Evolutionary conservation across 768 basidiomycete species (phyloP).

Genomic region (Suillus bovinus): DNA sequence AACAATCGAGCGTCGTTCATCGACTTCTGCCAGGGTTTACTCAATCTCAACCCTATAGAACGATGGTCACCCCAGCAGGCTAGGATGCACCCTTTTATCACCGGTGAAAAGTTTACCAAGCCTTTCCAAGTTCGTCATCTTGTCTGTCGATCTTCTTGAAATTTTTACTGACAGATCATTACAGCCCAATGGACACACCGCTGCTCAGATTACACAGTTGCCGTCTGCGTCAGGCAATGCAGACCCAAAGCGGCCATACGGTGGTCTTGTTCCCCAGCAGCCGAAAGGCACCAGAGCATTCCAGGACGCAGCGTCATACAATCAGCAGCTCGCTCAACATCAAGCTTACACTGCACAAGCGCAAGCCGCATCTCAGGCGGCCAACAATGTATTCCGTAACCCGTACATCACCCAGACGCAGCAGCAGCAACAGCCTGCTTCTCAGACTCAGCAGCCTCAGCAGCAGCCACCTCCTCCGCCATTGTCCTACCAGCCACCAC

Average conservation of each 20-base stretch:
- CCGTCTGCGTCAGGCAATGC: conserved; percentile 34
- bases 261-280: conserved; percentile 89
- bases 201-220: conserved; percentile 26
- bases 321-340: conserved; percentile 92
- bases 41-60: conserved; percentile 92
- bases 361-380: conserved; percentile 71
- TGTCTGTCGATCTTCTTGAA: conserved; percentile 3
- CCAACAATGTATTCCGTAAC: conserved; percentile 69
- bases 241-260: conserved; percentile 88
- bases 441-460: conserved; percentile 35
- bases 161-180: background rate
- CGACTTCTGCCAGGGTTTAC: conserved; percentile 93
- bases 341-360: conserved; percentile 91
- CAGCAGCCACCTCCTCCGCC: conserved; percentile 31
- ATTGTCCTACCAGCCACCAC: conserved; percentile 17
- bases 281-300: conserved; percentile 84
- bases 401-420: conserved; percentile 67
- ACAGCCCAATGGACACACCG: conserved; percentile 53
- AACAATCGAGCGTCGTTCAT: conserved; percentile 94
- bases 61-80: conserved; percentile 99
- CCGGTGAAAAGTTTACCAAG: conserved; percentile 92
- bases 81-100: conserved; percentile 94
- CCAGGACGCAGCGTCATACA: conserved; percentile 91
- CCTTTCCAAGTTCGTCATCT: conserved; percentile 68
- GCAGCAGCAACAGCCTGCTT: conserved; percentile 34